Percentiles rank a stretch among this genome's conserved stretches.
Conservation (phyloP, 179 eudicot species). For the Silene noctiflora region DNA sequence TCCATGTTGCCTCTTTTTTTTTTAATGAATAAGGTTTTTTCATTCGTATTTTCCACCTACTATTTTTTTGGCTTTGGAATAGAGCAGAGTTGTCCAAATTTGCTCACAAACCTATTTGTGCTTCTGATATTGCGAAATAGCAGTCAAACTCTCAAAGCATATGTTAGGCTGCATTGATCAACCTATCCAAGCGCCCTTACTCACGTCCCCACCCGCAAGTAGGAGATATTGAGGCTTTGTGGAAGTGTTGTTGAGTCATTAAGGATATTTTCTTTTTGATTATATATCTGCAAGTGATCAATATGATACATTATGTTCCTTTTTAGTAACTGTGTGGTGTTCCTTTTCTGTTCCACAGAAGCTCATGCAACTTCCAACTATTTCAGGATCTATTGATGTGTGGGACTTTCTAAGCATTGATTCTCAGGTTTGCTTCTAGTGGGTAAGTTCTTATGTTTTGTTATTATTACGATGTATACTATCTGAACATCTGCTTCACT, state of each 20-base stretch:
- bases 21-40: background rate
- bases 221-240: background rate
- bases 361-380: conserved; percentile 87
- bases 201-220: background rate
- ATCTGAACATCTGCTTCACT: conserved; percentile 27
- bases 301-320: background rate
- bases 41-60: background rate
- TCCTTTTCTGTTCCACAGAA: conserved; percentile 44
- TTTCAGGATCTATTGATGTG: conserved; percentile 95
- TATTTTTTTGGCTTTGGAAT: background rate
- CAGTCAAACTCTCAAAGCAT: background rate
- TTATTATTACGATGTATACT: conserved; percentile 10
- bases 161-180: background rate
- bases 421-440: conserved; percentile 69
- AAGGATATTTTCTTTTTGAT: background rate
- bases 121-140: background rate
- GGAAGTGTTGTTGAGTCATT: background rate
- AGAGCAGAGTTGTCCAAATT: background rate
- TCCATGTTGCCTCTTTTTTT: background rate
- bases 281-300: conserved; percentile 1
- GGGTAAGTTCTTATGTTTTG: conserved; percentile 4
- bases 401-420: conserved; percentile 99
- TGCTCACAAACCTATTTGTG: background rate
- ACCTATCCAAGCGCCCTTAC: background rate
- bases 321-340: conserved; percentile 25